Evolutionary conservation across 2,329 filamentous ascomycete genomes (phyloP).

Genomic region (Onygenales sp.): DNA sequence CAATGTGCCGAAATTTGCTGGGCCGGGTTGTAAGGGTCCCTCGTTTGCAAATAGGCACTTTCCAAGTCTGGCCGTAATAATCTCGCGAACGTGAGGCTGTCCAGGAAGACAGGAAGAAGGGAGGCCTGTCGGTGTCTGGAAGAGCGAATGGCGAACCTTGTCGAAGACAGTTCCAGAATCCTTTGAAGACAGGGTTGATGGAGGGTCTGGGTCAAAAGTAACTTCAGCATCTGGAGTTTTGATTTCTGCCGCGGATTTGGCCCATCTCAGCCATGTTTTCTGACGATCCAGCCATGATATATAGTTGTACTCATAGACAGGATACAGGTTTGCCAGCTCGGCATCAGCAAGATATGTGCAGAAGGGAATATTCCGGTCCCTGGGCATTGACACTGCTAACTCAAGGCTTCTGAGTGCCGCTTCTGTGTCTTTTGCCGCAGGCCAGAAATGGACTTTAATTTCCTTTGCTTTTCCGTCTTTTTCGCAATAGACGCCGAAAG

Average conservation of each 20-base stretch:
- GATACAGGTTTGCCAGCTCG: constrained; percentile 17
- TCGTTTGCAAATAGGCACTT: constrained; percentile 28
- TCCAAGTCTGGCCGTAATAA: constrained; percentile 28
- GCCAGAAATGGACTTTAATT: constrained; percentile 24
- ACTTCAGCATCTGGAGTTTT: constrained; percentile 6
- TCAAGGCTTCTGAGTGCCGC: constrained; percentile 26
- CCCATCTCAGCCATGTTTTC: constrained; percentile 31
- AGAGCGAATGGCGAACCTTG: constrained; percentile 8
- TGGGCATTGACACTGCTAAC: constrained; percentile 18
- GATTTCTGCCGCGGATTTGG: constrained; percentile 17
- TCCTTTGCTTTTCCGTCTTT: constrained; percentile 10
- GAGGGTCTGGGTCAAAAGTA: constrained; percentile 2
- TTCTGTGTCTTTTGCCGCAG: constrained; percentile 23
- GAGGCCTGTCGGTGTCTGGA: not conserved
- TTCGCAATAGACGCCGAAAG: constrained; percentile 23
- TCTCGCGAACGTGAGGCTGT: constrained; percentile 18
- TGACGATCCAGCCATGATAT: constrained; percentile 23
- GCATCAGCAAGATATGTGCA: constrained; percentile 26
- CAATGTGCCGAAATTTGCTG: constrained; percentile 22
- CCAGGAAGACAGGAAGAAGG: not conserved
- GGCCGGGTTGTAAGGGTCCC: constrained; percentile 12
- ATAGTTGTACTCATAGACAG: constrained; percentile 15
- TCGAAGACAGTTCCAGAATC: constrained; percentile 1
- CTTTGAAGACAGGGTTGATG: constrained; percentile 7
- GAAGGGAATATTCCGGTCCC: constrained; percentile 18